phyloP scores from a whole-genome alignment of 1,284 basidiomycete species.

The Coniophora puteana region DNA sequence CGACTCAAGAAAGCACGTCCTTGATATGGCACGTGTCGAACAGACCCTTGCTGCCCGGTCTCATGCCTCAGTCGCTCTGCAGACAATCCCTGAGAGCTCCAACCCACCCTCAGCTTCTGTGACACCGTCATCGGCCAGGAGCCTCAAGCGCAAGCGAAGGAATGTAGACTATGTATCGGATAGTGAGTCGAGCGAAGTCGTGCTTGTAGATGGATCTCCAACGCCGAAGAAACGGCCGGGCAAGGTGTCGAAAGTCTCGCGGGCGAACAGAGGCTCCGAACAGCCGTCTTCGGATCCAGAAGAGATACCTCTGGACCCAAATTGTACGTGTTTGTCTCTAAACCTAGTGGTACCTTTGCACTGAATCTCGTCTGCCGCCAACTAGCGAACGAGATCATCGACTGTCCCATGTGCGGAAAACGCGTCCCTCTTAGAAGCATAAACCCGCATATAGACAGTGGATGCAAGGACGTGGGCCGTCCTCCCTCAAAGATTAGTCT shows the following conservation, averaged over 20 bases:
- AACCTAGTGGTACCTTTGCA: background rate
- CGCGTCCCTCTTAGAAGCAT: conserved; percentile 41
- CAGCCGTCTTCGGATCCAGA: conserved; percentile 21
- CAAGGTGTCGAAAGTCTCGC: conserved; percentile 21
- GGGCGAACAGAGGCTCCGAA: conserved; percentile 13
- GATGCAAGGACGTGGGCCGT: conserved; percentile 40
- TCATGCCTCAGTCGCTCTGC: no score
- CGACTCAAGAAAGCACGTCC: conserved; percentile 25
- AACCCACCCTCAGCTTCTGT: no score
- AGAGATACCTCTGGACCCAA: conserved; percentile 25
- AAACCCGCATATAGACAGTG: conserved; percentile 56
- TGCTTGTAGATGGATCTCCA: conserved; percentile 23
- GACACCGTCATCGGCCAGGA: conserved; percentile 13
- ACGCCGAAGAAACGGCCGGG: conserved; percentile 21
- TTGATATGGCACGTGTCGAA: conserved; percentile 19
- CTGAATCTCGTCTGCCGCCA: conserved; percentile 4
- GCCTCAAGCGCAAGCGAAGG: conserved; percentile 24
- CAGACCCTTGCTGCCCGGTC: no score
- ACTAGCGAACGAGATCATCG: conserved; percentile 33
- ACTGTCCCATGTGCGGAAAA: conserved; percentile 56
- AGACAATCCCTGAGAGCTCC: no score
- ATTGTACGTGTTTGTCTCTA: conserved; percentile 2
- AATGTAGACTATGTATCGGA: conserved; percentile 11
- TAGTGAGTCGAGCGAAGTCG: conserved; percentile 19
- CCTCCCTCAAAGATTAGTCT: no score